A percentile compares a stretch with the other conserved stretches of the same genome.
phyloP scores from a whole-genome alignment of 306 rosid genomes.

The Casuarina equisetifolia region DNA sequence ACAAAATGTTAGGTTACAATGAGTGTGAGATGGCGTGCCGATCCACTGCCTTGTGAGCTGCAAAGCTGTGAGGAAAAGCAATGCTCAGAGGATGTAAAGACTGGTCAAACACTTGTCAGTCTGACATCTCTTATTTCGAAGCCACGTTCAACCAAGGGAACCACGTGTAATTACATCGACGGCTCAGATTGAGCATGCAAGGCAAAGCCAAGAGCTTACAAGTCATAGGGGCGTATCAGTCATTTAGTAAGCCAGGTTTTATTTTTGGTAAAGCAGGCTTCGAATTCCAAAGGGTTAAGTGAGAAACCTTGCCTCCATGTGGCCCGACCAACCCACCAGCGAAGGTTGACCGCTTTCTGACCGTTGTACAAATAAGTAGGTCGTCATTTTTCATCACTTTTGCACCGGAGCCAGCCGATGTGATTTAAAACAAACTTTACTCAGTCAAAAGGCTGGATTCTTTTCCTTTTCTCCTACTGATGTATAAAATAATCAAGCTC shows the following conservation, averaged over 20 bases:
- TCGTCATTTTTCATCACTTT: neutral
- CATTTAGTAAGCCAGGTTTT: neutral
- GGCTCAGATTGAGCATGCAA: constrained; percentile 31
- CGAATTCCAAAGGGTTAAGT: neutral
- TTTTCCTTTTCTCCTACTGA: neutral
- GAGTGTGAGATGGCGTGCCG: constrained; percentile 41
- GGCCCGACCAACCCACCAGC: constrained; percentile 38
- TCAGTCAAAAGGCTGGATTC: neutral
- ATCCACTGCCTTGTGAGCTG: constrained; percentile 5
- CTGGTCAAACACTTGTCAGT: constrained; percentile 19
- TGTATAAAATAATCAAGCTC: neutral
- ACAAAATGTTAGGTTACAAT: neutral
- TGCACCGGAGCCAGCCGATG: neutral
- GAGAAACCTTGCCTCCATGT: constrained; percentile 19
- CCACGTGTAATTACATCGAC: constrained; percentile 32
- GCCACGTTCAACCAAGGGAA: constrained; percentile 22
- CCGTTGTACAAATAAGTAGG: constrained; percentile 11
- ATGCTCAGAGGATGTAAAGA: constrained; percentile 11
- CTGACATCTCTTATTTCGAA: constrained; percentile 28
- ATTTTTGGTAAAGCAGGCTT: neutral
- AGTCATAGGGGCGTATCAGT: neutral
- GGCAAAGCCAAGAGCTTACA: constrained; percentile 1
- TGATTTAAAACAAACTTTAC: neutral
- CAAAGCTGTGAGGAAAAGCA: constrained; percentile 17
- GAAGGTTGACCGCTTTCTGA: constrained; percentile 39